Evolutionary conservation across 2,329 filamentous ascomycete genomes (phyloP).

Genomic region (Aquanectria penicillioides): DNA sequence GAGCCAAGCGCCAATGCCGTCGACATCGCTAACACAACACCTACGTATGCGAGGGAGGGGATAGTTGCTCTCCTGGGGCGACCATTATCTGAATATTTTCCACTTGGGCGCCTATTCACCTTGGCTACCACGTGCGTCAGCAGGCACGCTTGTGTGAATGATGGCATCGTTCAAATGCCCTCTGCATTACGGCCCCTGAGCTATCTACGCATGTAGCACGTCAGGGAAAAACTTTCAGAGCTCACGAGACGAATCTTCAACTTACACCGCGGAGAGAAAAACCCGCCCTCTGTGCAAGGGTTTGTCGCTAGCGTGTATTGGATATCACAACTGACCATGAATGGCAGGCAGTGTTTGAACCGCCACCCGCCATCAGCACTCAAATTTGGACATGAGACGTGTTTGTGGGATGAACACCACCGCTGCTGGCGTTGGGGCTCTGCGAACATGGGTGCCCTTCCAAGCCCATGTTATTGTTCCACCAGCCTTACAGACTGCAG

Average conservation of each 20-base stretch:
- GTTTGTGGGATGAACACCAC: slow-evolving; percentile 2
- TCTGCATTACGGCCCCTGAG: background rate
- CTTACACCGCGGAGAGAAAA: background rate
- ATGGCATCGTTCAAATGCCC: background rate
- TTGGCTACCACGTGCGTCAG: background rate
- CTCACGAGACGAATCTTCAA: background rate
- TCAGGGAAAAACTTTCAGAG: background rate
- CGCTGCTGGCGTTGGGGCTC: slow-evolving; percentile 9
- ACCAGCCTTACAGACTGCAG: slow-evolving; percentile 17
- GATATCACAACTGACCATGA: background rate
- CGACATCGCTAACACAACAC: background rate
- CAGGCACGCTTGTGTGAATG: background rate
- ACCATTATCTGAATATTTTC: background rate
- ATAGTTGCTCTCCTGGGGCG: background rate
- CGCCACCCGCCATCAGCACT: slow-evolving; percentile 14
- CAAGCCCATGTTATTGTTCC: slow-evolving; percentile 10
- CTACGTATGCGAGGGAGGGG: background rate
- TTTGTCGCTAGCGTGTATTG: no score
- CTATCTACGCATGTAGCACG: background rate
- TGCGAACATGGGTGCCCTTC: slow-evolving; percentile 3
- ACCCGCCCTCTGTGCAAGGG: no score
- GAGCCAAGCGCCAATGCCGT: background rate
- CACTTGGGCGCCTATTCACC: background rate
- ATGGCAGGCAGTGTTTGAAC: background rate
- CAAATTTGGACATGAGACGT: background rate